phyloP scores from a whole-genome alignment of 805 yeast genomes.

The Candida corydali region DNA sequence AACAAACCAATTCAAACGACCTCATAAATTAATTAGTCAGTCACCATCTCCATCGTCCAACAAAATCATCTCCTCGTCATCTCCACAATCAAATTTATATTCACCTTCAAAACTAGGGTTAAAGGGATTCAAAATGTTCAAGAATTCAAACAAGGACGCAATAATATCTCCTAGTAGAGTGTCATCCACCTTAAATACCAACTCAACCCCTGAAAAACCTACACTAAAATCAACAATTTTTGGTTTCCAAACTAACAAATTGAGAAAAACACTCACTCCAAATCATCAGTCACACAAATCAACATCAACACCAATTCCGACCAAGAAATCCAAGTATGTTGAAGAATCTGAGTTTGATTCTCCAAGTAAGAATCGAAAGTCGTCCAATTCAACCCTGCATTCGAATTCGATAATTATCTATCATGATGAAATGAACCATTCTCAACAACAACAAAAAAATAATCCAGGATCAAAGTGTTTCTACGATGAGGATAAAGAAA shows the following conservation, averaged over 20 bases:
- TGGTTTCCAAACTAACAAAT: constrained; percentile 12
- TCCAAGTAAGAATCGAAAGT: constrained; percentile 29
- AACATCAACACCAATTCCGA: not conserved
- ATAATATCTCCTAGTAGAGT: constrained; percentile 28
- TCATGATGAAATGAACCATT: constrained; percentile 16
- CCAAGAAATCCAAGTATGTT: constrained; percentile 13
- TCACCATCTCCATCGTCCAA: constrained; percentile 36
- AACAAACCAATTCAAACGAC: constrained; percentile 38
- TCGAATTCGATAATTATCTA: constrained; percentile 19
- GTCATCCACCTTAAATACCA: not conserved
- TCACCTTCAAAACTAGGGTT: constrained; percentile 27
- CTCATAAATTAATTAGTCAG: constrained; percentile 41
- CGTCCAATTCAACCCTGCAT: constrained; percentile 14
- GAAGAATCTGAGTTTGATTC: constrained; percentile 27
- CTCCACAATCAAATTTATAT: constrained; percentile 11
- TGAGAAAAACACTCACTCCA: constrained; percentile 12
- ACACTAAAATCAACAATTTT: constrained; percentile 8
- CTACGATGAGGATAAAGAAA: constrained; percentile 31
- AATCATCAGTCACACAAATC: constrained; percentile 8
- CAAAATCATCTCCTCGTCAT: constrained; percentile 7
- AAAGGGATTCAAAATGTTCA: constrained; percentile 31
- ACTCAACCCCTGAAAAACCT: constrained; percentile 11
- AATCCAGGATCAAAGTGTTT: not conserved
- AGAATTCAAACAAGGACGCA: constrained; percentile 30
- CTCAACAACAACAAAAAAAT: not conserved